Conservation (phyloP, 1,284 basidiomycete species). For the Macrocystidia cucumis region DNA sequence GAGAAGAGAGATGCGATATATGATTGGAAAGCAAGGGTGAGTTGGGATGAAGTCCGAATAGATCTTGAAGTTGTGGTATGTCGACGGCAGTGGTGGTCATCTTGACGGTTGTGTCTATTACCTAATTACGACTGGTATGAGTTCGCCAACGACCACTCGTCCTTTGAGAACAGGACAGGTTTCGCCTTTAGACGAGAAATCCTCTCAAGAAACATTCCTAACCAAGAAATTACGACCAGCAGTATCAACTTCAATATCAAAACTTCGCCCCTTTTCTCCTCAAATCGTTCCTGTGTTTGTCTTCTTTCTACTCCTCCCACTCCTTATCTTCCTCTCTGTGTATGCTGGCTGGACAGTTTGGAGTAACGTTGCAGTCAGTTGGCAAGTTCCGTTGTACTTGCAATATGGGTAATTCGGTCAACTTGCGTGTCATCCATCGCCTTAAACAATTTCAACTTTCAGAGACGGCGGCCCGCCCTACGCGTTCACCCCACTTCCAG, state of each 20-base stretch:
- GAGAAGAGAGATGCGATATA: conserved; percentile 29
- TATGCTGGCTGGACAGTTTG: conserved; percentile 66
- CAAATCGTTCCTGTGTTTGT: conserved; percentile 55
- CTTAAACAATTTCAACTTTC: conserved; percentile 5
- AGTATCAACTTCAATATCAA: too few relatives aligned
- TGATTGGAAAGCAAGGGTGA: conserved; percentile 36
- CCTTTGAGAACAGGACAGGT: too few relatives aligned
- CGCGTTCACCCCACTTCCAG: conserved; percentile 41
- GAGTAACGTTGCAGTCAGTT: conserved; percentile 57
- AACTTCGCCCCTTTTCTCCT: conserved; percentile 41
- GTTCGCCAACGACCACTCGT: too few relatives aligned
- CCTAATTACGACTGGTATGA: too few relatives aligned
- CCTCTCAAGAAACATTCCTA: too few relatives aligned
- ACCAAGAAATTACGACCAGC: too few relatives aligned
- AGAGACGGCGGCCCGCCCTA: conserved; percentile 62
- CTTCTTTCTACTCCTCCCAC: conserved; percentile 51
- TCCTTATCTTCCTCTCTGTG: conserved; percentile 49
- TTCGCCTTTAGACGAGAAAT: too few relatives aligned
- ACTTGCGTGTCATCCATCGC: conserved; percentile 1
- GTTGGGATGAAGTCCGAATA: conserved; percentile 36
- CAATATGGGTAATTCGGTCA: conserved; percentile 61
- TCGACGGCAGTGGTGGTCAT: too few relatives aligned
- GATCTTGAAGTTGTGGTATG: too few relatives aligned
- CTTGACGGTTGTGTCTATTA: too few relatives aligned
- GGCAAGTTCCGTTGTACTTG: conserved; percentile 58